Base-by-base conservation (phyloP, 768 basidiomycete genomes). In the Lyophyllum decastes region DNA sequence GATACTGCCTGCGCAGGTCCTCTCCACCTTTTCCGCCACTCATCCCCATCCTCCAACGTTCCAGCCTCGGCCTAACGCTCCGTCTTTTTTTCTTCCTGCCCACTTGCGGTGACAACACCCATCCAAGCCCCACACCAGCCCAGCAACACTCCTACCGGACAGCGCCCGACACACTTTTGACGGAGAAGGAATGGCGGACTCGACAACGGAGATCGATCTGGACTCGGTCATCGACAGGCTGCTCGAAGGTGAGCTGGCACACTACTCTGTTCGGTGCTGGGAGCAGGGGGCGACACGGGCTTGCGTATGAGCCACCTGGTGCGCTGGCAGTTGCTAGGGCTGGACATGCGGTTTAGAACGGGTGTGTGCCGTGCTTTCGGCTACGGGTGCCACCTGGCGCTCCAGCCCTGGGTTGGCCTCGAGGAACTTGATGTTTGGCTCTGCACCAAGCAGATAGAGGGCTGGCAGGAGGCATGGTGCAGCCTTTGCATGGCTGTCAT, bases 141-240 rank as follows among this genome's bases (percentile, higher is more conserved):
- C 46, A 59, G 17, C 33, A 41, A 54, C 52, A 35, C 41, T 41
- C 40, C 49, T 59, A 27, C 52, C 60, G 52, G 34, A 41, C 54
- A 46, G 50, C 49, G 14, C 45, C 59, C 56, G 51, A 52, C 34
- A 49, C 58, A 50, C 45, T 26, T 61, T 52, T 57, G 44, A 59
- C 58, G 54, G 45, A 61, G 61, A 56, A 72, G 67, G 46, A 55
- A 92, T 92, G 90, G 86, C 90, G 70, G 90, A 93, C 68, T 79
- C 87, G 65, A 78, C 85, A 60, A 90, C 89, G 71, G 96, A 98
- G 74, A 96, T 99, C 77, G 96, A 99, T 85, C 86, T 98, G 61
- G 96, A 99, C 83, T 95, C 94, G 75, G 94, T 99, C 81, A 98
- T 99, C 70, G 96, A 98, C 87, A 85, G 95, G 60, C 83, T 98